Conservation (phyloP, 2,329 filamentous ascomycete species). For the Penicillium sp. region DNA sequence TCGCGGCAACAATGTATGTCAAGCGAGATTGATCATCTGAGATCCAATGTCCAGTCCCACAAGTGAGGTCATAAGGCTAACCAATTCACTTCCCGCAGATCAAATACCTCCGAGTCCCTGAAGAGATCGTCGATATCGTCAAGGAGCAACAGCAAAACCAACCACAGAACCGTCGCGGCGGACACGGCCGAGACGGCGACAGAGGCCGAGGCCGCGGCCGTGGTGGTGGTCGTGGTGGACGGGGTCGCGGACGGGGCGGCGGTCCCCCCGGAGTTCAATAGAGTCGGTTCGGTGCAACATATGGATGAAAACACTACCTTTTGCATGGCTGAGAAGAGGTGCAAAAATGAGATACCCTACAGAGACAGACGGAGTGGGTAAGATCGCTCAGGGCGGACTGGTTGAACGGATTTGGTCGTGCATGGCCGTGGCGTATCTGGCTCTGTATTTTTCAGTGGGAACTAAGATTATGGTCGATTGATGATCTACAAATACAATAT, state of each 20-base stretch:
- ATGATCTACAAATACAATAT: slow-evolving; percentile 17
- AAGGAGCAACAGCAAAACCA: slow-evolving; percentile 87
- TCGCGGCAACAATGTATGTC: slow-evolving; percentile 88
- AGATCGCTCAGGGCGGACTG: slow-evolving; percentile 29
- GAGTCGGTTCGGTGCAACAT: background rate
- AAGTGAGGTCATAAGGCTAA: background rate
- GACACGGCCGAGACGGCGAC: slow-evolving; percentile 40
- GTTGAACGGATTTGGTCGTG: slow-evolving; percentile 34
- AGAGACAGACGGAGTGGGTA: slow-evolving; percentile 26
- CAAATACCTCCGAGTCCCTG: slow-evolving; percentile 94
- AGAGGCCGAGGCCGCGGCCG: slow-evolving; percentile 47
- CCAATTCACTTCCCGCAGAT: slow-evolving; percentile 60
- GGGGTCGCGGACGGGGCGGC: slow-evolving; percentile 3
- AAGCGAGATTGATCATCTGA: background rate
- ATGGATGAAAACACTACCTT: slow-evolving; percentile 15
- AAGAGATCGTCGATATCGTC: slow-evolving; percentile 92
- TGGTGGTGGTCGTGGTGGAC: slow-evolving; percentile 27
- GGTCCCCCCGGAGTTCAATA: slow-evolving; percentile 1
- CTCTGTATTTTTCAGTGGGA: slow-evolving; percentile 34
- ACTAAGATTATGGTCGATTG: slow-evolving; percentile 23
- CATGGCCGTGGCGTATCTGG: slow-evolving; percentile 44
- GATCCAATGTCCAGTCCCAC: background rate
- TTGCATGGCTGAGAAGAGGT: slow-evolving; percentile 20
- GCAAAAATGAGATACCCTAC: slow-evolving; percentile 38
- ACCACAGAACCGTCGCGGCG: slow-evolving; percentile 43